Conservation (phyloP, 176 grass and related monocot species). For the Zoysia pacifica region DNA sequence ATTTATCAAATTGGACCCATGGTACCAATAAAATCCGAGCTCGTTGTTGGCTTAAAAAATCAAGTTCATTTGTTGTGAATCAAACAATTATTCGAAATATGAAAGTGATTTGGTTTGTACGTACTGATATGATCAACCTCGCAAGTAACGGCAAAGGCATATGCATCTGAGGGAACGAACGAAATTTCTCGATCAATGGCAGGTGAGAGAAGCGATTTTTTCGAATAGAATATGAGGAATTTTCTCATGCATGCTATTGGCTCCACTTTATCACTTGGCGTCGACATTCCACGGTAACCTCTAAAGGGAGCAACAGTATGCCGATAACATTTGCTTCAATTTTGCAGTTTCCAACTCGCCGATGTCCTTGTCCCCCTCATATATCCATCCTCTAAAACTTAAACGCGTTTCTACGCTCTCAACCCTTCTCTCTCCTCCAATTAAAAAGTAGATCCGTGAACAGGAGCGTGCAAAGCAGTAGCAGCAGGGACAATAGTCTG, state of each 20-base stretch:
- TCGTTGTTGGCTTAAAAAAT: too few relatives aligned
- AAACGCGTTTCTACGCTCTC: slow-evolving; percentile 31
- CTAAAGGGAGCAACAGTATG: slow-evolving; percentile 3
- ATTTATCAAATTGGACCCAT: too few relatives aligned
- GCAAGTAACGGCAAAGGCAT: not conserved
- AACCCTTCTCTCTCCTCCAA: not conserved
- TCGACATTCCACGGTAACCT: not conserved
- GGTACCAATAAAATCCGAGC: too few relatives aligned
- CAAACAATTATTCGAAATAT: not conserved
- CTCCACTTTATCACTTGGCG: not conserved
- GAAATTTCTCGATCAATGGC: not conserved
- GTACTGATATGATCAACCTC: not conserved
- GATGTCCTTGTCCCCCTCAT: not conserved
- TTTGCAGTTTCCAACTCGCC: slow-evolving; percentile 11
- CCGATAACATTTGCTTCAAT: not conserved
- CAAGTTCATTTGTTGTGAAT: not conserved
- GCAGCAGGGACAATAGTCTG: slow-evolving; percentile 24
- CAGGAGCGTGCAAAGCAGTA: not conserved
- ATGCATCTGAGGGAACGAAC: not conserved
- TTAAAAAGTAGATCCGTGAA: slow-evolving; percentile 4
- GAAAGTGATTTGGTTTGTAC: not conserved
- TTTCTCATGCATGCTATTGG: too few relatives aligned
- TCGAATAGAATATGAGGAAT: not conserved
- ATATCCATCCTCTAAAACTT: not conserved
- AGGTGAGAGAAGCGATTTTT: not conserved